Evolutionary conservation across 768 basidiomycete species (phyloP), one percentile per base, ranked within the genome.

Genomic region (Suillus plorans): DNA sequence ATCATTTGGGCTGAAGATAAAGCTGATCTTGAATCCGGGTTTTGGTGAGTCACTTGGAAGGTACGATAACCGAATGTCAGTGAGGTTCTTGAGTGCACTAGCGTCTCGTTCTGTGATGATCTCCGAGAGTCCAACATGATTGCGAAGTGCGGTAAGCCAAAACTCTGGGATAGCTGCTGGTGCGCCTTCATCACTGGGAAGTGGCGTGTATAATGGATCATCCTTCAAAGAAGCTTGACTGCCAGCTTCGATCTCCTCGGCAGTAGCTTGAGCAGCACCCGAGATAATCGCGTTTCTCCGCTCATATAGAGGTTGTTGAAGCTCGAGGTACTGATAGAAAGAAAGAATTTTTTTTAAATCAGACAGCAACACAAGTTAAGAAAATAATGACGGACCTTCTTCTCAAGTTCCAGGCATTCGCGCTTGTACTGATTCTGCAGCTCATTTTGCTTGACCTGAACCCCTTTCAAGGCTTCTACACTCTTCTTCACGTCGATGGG

Each of bases 81-180:
- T 80, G 64, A 99, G 87, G 70, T 83, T 77, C 78, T 92, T 93
- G 73, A 99, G 88, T 9, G 95, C 96, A 55, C 74, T 87, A 66
- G 83, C 94, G 76, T 99, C 97, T 63, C 92, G 89, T 71, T 99
- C 95, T 31, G 94, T 97, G 81, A 99, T 94, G 74, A 95, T 82
- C 22, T 96, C 95, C 50, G 85, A 83, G 63, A 98, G 83, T 59
- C 87, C 93, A 62, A 90, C 77, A 76, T 99, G 95, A 79, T 97
- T 99, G 69, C 92, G 88, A 62, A 99, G 84, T 3, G 95, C 94
- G 1, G 97, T 99, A 71, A 97, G 88, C 97, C 97, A 99, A 85
- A 99, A 99, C 71, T 97, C 91, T 60, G 96, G 94, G 69, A 99
- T 93, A 61, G 72, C 70, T 56, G 59, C 82, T 67, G 71, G 75